Evolutionary conservation across 495 filamentous ascomycete genomes (phyloP), one percentile per base, ranked within the genome.

Genomic region (Annulohypoxylon bovei): DNA sequence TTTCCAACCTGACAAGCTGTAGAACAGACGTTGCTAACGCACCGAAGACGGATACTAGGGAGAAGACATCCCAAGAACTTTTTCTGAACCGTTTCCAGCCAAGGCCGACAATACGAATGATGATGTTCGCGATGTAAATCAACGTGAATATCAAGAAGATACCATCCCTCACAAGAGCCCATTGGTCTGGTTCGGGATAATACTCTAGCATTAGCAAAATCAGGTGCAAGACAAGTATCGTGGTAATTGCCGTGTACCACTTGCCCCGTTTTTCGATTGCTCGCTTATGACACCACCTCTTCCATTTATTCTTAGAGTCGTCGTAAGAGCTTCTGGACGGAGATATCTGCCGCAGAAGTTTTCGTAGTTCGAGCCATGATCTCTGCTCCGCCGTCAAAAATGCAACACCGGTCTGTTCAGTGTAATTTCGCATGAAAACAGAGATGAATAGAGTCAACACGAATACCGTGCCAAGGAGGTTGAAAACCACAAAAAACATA

Each of bases 381-480:
- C 95, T 89, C 79, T 99, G 95, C 70, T 99, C 95, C 1, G 96
- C 91, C 6, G 95, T 99, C 71, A 99, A 79, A 79, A 94, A 99
- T 1, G 95, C 95, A 59, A 99, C 95, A 7, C 95, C 95, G 8
- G 95, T 99, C 79, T 98, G 94, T 81, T 99, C 95, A 3, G 95
- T 98, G 82, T 98, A 98, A 78, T 96, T 98, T 46, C 95, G 92
- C 96, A 99, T 99, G 79, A 99, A 99, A 52, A 99, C 95, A 67
- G 95, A 98, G 33, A 98, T 95, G 77, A 99, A 99, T 75, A 99
- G 83, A 1, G 96, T 99, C 79, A 99, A 83, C 54, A 99, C 93
- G 82, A 99, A 99, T 75, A 99, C 96, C 2, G 96, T 92, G 23
- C 93, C 94, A 63, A 99, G 86, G 70, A 99, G 87, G 78, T 99